phyloP scores from a whole-genome alignment of 306 rosid genomes.

The Comarum palustre region DNA sequence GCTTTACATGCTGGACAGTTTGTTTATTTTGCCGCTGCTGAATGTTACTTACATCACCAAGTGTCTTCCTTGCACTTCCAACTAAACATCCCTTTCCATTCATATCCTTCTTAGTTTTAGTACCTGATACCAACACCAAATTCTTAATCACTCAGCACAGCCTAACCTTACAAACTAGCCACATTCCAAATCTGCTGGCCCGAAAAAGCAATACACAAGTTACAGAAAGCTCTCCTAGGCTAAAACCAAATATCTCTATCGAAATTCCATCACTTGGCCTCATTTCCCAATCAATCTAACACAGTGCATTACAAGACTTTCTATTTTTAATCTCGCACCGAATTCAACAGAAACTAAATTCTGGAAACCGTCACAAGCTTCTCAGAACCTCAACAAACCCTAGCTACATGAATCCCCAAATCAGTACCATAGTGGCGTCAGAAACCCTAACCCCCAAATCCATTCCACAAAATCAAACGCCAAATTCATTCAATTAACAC shows the following conservation, averaged over 20 bases:
- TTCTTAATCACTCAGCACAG: conserved; percentile 2
- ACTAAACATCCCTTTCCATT: conserved; percentile 30
- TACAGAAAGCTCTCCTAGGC: not conserved
- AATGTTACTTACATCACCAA: conserved; percentile 69
- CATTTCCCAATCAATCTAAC: not conserved
- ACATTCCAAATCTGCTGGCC: conserved; percentile 9
- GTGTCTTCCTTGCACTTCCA: conserved; percentile 50
- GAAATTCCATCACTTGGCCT: not conserved
- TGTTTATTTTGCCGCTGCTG: conserved; percentile 27
- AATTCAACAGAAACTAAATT: not conserved
- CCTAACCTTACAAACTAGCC: not conserved
- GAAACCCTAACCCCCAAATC: conserved; percentile 18
- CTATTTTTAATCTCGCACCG: not conserved
- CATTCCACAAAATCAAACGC: not conserved
- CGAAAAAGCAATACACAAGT: not conserved
- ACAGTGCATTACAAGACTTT: not conserved
- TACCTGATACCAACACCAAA: conserved; percentile 40
- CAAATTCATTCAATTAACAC: not conserved
- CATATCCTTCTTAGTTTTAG: conserved; percentile 34
- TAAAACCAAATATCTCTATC: not conserved
- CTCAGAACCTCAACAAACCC: not conserved
- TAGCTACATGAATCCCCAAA: conserved; percentile 16
- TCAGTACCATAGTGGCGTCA: not conserved
- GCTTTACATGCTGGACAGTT: conserved; percentile 32
- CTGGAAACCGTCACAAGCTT: not conserved